A percentile compares a stretch with the other conserved stretches of the same genome.
phyloP scores from a whole-genome alignment of 208 protist species.

The Trypanosoma boissoni region DNA sequence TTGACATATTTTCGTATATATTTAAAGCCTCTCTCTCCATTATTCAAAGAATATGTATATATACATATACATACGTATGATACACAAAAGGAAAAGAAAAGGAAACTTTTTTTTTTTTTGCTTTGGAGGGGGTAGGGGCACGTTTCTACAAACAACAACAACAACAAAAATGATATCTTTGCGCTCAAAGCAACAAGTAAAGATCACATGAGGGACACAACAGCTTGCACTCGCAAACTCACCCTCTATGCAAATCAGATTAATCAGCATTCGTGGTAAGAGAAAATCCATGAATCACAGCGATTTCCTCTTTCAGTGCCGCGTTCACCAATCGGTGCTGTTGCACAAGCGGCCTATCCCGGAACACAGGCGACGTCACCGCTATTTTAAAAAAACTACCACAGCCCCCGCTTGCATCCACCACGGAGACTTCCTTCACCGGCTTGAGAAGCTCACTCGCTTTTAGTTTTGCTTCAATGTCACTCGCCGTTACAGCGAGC shows the following conservation, averaged over 20 bases:
- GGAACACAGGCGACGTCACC: conserved; percentile 67
- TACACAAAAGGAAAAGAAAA: no score
- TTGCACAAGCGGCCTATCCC: conserved; percentile 73
- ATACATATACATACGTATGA: neutral
- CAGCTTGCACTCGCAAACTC: neutral
- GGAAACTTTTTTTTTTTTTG: no score
- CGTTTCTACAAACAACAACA: no score
- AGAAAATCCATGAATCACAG: conserved; percentile 84
- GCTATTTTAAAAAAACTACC: conserved; percentile 85
- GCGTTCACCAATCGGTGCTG: conserved; percentile 86
- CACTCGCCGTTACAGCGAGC: conserved; percentile 37
- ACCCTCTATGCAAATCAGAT: neutral
- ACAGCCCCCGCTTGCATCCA: conserved; percentile 77
- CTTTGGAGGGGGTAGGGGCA: no score
- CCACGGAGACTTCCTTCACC: conserved; percentile 47
- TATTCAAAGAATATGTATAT: no score
- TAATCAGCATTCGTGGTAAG: conserved; percentile 54
- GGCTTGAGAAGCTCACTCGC: conserved; percentile 51
- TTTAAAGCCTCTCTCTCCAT: no score
- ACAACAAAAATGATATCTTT: no score
- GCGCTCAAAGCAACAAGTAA: no score
- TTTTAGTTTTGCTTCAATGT: conserved; percentile 76
- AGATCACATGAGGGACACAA: no score
- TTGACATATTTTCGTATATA: conserved; percentile 8
- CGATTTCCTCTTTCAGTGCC: conserved; percentile 78